phyloP scores from a whole-genome alignment of 2,329 filamentous ascomycete genomes.

The Alternaria hordeiaustralica region DNA sequence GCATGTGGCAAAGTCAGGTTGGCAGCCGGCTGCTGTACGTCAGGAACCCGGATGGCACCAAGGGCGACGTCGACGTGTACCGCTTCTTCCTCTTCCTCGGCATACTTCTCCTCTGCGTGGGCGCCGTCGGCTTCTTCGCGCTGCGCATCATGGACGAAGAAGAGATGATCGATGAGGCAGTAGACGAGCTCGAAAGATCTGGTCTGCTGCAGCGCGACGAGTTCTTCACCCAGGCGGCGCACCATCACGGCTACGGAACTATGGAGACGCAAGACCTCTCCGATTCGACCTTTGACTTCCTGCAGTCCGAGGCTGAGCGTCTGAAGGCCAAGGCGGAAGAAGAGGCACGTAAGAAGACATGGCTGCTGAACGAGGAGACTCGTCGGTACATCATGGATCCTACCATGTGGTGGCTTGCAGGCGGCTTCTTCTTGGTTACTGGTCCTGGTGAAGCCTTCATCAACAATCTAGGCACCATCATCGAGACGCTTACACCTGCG shows the following conservation, averaged over 20 bases:
- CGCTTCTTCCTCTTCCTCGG: constrained; percentile 88
- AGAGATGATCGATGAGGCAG: constrained; percentile 85
- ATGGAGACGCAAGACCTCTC: constrained; percentile 56
- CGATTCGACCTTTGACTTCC: constrained; percentile 56
- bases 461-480: constrained; percentile 94
- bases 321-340: constrained; percentile 57
- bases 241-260: constrained; percentile 68
- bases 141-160: constrained; percentile 83
- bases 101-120: constrained; percentile 71
- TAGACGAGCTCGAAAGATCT: constrained; percentile 89
- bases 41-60: constrained; percentile 65
- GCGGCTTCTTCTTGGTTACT: constrained; percentile 90
- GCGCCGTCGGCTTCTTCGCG: constrained; percentile 74
- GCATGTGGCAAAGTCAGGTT: constrained; percentile 94
- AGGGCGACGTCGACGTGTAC: constrained; percentile 74
- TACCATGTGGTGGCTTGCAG: constrained; percentile 95
- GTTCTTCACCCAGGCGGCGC: constrained; percentile 67
- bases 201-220: constrained; percentile 79
- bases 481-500: constrained; percentile 79
- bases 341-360: constrained; percentile 78
- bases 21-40: constrained; percentile 81
- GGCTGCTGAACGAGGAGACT: constrained; percentile 91
- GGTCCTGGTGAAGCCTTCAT: constrained; percentile 98
- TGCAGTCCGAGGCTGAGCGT: constrained; percentile 55
- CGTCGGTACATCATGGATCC: constrained; percentile 81